These are phyloP conservation scores for Penicillium sp. DNA, from an alignment of 2,329 filamentous ascomycete genomes.

Conservation along the genomic window DNA sequence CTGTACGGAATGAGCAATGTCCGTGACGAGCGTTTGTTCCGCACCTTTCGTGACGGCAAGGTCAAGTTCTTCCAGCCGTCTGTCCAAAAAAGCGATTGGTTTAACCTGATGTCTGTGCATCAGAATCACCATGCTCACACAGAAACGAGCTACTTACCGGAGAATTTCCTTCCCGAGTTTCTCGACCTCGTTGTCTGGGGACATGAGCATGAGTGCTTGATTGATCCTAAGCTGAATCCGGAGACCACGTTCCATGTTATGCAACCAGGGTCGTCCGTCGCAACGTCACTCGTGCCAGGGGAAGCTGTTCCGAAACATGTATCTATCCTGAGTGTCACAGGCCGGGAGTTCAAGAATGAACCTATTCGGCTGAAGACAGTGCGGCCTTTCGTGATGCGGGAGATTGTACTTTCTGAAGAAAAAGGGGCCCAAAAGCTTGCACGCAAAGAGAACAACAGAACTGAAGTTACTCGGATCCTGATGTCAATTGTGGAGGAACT, in stretches of 20 bases:
- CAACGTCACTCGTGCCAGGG: conserved; percentile 83
- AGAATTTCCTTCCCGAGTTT: conserved; percentile 87
- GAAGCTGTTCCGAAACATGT: conserved; percentile 92
- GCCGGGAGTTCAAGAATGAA: conserved; percentile 74
- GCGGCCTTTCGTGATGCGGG: conserved; percentile 81
- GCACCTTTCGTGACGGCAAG: conserved; percentile 86
- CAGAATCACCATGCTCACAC: conserved; percentile 94
- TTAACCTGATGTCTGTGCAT: conserved; percentile 91
- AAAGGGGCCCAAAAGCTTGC: conserved; percentile 72
- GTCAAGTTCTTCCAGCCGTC: conserved; percentile 89
- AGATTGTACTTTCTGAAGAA: conserved; percentile 73
- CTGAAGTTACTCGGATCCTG: conserved; percentile 72
- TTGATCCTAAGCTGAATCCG: conserved; percentile 76
- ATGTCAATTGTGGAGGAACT: conserved; percentile 77
- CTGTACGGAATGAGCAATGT: conserved; percentile 95
- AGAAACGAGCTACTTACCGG: conserved; percentile 87
- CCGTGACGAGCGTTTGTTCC: conserved; percentile 87
- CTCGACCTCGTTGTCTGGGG: conserved; percentile 93
- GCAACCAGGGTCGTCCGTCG: conserved; percentile 94
- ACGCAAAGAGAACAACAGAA: conserved; percentile 76
- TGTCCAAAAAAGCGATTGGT: conserved; percentile 82
- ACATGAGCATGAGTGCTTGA: conserved; percentile 93
- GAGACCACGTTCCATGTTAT: conserved; percentile 93
- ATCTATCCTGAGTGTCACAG: conserved; percentile 76
- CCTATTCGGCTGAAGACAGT: conserved; percentile 82